Evolutionary conservation across 306 rosid genomes (phyloP), one percentile per base, ranked within the genome.

Genomic region (Mucuna pruriens): DNA sequence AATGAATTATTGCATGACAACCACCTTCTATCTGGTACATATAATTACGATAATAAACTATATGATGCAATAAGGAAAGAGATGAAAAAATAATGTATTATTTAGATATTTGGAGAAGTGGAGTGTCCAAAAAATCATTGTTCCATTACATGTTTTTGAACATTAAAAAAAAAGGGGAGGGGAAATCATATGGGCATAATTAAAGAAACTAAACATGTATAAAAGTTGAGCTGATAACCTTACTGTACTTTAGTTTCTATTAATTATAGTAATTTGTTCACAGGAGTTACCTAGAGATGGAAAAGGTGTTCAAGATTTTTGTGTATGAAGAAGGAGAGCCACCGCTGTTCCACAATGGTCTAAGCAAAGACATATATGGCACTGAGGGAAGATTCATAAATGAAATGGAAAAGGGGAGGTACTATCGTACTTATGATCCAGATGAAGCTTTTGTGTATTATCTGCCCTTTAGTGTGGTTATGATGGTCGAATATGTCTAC

Each of bases 201-300:
- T n/a, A n/a, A 57, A 55, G 31, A 57, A 57, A 25, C 23, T 57
- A 6, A 57, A 55, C 45, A 34, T 61, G 1, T 11, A 33, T 33
- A 17, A 63, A 33, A 63, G 12, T 9, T 19, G 23, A 66, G 31
- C 8, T 5, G 33, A 66, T 38, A 2, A 17, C 19, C 16, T 17
- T 12, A 33, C 70, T 7, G 2, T 3, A 16, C 15, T 66, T 9
- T 38, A 36, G 29, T 34, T 66, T 38, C 10, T 17, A 23, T 12
- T 76, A 45, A 76, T 13, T 34, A 4, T 15, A 38, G 64, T 66
- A 42, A 40, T 39, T 71, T 54, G 74, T 31, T 33, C 33, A 11
- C 70, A 90, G 92, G 91, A 90, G 94, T 73, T 90, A 87, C 77
- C 33, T 82, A 31, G 87, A 85, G 89, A 90, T 90, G 94, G 92